These are phyloP conservation scores for Botryotinia calthae DNA, from an alignment of 2,329 filamentous ascomycete species.

Conservation along the genomic window DNA sequence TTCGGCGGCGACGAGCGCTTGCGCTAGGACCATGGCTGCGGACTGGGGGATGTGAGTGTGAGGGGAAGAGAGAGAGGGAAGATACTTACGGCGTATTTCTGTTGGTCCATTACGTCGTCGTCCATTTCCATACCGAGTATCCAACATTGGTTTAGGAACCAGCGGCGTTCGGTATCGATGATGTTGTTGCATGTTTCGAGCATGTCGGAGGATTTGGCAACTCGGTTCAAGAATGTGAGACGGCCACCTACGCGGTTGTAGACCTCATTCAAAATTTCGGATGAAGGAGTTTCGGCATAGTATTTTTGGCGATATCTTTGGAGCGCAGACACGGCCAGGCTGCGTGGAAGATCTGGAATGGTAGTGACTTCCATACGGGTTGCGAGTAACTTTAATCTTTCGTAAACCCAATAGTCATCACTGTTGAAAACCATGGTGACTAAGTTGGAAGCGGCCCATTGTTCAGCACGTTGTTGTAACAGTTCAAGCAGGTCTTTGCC, in stretches of 20 bases:
- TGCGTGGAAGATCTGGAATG: conserved; percentile 77
- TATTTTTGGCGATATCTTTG: conserved; percentile 78
- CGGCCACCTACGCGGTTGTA: conserved; percentile 87
- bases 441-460: conserved; percentile 90
- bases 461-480: conserved; percentile 90
- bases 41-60: conserved; percentile 50
- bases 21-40: conserved; percentile 89
- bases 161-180: conserved; percentile 68
- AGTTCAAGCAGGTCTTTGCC: conserved; percentile 92
- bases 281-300: conserved; percentile 58
- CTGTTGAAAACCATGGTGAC: conserved; percentile 93
- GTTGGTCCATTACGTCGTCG: conserved; percentile 97
- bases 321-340: conserved; percentile 73
- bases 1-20: conserved; percentile 83
- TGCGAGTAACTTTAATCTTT: conserved; percentile 85
- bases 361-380: conserved; percentile 93
- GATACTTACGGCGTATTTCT: conserved; percentile 81
- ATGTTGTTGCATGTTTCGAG: conserved; percentile 71
- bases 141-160: conserved; percentile 78
- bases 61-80: neutral
- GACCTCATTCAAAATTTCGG: conserved; percentile 65
- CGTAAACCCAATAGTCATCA: conserved; percentile 98
- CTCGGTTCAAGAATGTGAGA: conserved; percentile 80
- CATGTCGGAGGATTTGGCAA: conserved; percentile 86
- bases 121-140: conserved; percentile 78